Evolutionary conservation across 441 rosid species (phyloP).

Genomic region (Erodium trifolium): DNA sequence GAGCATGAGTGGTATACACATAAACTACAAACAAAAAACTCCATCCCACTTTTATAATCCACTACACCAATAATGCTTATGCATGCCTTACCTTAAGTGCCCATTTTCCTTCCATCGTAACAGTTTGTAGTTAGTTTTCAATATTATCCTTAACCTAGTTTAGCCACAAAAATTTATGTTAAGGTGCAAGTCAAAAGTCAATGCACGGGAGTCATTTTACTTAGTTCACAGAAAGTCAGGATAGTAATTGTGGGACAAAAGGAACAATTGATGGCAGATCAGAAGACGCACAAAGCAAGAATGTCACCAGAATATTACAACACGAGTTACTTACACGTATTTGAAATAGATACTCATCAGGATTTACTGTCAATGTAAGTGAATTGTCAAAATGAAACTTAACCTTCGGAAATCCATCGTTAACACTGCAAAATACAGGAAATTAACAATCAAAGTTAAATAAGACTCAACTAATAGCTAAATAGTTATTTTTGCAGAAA

Average conservation of each 20-base stretch:
- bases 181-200: not conserved
- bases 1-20: not conserved
- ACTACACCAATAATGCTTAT: not conserved
- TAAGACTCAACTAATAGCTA: not conserved
- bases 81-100: too few species aligned
- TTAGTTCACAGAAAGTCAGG: not conserved
- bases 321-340: constrained; percentile 41
- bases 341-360: constrained; percentile 67
- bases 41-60: not conserved
- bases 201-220: not conserved
- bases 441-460: constrained; percentile 3
- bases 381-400: constrained; percentile 59
- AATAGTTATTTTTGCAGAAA: not conserved
- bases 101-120: too few species aligned
- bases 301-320: not conserved
- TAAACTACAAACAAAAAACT: not conserved
- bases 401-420: constrained; percentile 64
- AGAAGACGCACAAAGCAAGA: not conserved
- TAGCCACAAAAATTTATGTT: not conserved
- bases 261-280: not conserved
- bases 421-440: constrained; percentile 50
- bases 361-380: constrained; percentile 49
- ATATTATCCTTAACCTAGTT: not conserved
- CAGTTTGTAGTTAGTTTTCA: too few species aligned
- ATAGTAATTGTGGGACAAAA: not conserved